A percentile compares a stretch with the other conserved stretches of the same genome.
Conservation (phyloP, 208 protist species). For the Trypanosoma brucei region DNA sequence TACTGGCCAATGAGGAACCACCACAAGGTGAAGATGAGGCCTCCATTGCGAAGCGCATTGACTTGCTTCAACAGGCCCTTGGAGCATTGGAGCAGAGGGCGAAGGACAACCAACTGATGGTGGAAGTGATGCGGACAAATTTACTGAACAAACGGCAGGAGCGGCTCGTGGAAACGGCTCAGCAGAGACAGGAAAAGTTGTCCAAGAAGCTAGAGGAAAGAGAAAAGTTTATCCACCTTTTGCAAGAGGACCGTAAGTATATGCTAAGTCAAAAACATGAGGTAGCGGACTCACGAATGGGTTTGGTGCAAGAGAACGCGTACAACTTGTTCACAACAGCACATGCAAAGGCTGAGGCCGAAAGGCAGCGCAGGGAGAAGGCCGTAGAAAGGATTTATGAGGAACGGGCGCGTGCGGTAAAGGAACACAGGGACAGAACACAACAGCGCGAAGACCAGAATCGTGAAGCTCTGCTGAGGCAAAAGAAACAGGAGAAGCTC, state of each 20-base stretch:
- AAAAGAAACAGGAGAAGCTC: slow-evolving; percentile 23
- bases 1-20: slow-evolving; percentile 46
- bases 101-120: slow-evolving; percentile 29
- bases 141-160: slow-evolving; percentile 30
- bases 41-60: slow-evolving; percentile 56
- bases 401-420: slow-evolving; percentile 32
- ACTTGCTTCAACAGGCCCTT: slow-evolving; percentile 49
- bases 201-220: slow-evolving; percentile 48
- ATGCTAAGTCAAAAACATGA: slow-evolving; percentile 59
- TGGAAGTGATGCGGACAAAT: slow-evolving; percentile 29
- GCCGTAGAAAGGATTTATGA: slow-evolving; percentile 38
- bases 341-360: slow-evolving; percentile 34
- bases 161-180: slow-evolving; percentile 35
- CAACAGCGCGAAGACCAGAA: slow-evolving; percentile 14
- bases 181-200: slow-evolving; percentile 24
- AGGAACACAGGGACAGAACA: slow-evolving; percentile 27
- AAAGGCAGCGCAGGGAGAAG: slow-evolving; percentile 37
- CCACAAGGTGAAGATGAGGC: slow-evolving; percentile 38
- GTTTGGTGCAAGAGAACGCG: slow-evolving; percentile 34
- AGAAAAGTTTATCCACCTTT: slow-evolving; percentile 32
- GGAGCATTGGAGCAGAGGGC: slow-evolving; percentile 42
- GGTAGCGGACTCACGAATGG: slow-evolving; percentile 33
- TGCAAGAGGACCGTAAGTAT: slow-evolving; percentile 35
- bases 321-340: slow-evolving; percentile 34
- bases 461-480: slow-evolving; percentile 7